Base-by-base conservation (phyloP, 768 basidiomycete genomes). In the Suillus hirtellus region DNA sequence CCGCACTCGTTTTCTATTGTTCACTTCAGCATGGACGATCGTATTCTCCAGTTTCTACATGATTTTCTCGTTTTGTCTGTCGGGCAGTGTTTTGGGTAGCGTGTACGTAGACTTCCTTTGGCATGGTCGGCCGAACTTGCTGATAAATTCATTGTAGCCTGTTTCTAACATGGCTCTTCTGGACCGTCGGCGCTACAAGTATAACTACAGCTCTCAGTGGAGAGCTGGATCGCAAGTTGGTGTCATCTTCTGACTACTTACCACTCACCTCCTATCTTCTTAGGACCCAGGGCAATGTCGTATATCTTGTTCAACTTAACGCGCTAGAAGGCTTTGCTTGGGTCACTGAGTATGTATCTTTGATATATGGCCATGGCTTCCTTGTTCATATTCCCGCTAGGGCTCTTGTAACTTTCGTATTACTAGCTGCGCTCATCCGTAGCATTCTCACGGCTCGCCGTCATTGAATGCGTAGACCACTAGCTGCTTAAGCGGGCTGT, bases 301-400 rank as follows among this genome's bases (percentile, higher is more conserved):
- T 79, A 12, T 92, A 92, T 65, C 93, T 90, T 69, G 84, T 83
- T 38, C 92, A 93, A 69, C 77, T 93, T 40, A 92, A 92, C 59
- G 89, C 92, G 4, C 75, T 89, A 1, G 83, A 88, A 70, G 91
- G 77, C 27, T 92, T 93, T 68, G 85, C 89, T 9, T 93, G 92
- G 91, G 69, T 89, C 12, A 82, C 84, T 66, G 89, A 87, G 90
- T 90, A 66, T 65, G 85, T 75, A 14, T 59, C 59, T 53, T 35
- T 19, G 38, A 24, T 5, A 27, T 47, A 34, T 44, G 15, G 8
- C 5, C 4, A 40, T 47, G 37, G 4, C 7, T 43, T 42, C 34
- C 11, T 50, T 21, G 11, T 37, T 64, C 15, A 60, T 27, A 40
- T 24, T 10, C n/a, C 38, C 52, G 34, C 9, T 66, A 92, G 91